phyloP scores from a whole-genome alignment of 306 rosid species.

The Corylus heterophylla region DNA sequence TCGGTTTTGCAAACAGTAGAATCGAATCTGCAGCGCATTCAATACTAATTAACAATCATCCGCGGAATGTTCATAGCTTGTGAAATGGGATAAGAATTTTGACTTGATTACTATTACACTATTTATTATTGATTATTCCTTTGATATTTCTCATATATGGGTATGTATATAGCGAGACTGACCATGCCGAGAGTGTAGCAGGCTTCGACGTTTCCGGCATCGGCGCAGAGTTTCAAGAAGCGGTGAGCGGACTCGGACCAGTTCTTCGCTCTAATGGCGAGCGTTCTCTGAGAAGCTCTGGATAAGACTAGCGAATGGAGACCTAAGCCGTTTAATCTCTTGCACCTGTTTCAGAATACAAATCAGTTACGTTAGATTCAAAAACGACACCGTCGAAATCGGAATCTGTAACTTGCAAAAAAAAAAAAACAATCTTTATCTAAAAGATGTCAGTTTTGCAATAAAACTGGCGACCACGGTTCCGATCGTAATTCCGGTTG shows the following conservation, averaged over 20 bases:
- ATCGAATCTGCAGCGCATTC: slow-evolving; percentile 68
- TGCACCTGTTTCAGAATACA: slow-evolving; percentile 57
- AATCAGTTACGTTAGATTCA: slow-evolving; percentile 17
- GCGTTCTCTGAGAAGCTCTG: slow-evolving; percentile 56
- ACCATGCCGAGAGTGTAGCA: slow-evolving; percentile 96
- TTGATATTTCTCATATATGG: not conserved
- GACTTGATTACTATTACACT: not conserved
- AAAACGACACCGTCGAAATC: not conserved
- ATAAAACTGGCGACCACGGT: not conserved
- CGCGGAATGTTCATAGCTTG: not conserved
- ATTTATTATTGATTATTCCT: not conserved
- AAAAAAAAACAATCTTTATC: not conserved
- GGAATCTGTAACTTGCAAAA: not conserved
- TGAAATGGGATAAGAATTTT: not conserved
- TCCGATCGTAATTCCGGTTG: not conserved
- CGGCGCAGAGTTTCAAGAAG: slow-evolving; percentile 74
- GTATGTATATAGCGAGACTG: slow-evolving; percentile 16
- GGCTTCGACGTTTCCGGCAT: slow-evolving; percentile 89
- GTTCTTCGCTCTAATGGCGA: slow-evolving; percentile 52
- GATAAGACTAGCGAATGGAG: slow-evolving; percentile 55
- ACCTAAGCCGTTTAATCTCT: slow-evolving; percentile 62
- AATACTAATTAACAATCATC: not conserved
- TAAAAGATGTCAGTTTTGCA: not conserved
- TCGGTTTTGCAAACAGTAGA: slow-evolving; percentile 74
- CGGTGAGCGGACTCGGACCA: slow-evolving; percentile 85